phyloP scores from a whole-genome alignment of 148 eudicot species.

The Rhododendron ferrugineum region DNA sequence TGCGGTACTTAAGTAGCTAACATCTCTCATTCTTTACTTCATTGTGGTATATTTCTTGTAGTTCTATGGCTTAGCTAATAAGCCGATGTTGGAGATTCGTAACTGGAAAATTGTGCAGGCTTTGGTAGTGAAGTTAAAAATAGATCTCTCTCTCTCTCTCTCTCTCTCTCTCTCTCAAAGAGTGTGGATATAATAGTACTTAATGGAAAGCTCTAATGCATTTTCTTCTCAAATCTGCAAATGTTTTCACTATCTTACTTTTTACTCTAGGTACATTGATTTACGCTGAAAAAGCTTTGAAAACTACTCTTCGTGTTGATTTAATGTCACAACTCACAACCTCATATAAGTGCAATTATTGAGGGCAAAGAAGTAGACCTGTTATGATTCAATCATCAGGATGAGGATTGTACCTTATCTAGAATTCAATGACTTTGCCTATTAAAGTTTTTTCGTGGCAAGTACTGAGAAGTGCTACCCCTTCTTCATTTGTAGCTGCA shows the following conservation, averaged over 20 bases:
- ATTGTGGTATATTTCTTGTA: background rate
- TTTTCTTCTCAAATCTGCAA: background rate
- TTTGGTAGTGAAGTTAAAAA: background rate
- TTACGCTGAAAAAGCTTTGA: background rate
- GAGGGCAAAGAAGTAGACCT: background rate
- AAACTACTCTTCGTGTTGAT: background rate
- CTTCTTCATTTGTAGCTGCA: constrained; percentile 54
- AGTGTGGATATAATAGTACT: background rate
- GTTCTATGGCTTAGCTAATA: background rate
- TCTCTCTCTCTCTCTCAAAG: background rate
- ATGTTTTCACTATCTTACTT: background rate
- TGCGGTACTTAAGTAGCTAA: background rate
- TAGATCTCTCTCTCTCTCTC: background rate
- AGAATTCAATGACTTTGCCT: background rate
- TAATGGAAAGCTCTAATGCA: background rate
- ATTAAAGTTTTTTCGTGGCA: background rate
- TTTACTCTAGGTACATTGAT: background rate
- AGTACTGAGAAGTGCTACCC: background rate
- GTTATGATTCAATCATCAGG: background rate
- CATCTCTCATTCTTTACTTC: background rate
- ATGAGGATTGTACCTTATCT: background rate
- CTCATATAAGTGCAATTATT: background rate
- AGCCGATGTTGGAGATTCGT: background rate
- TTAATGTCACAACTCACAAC: background rate
- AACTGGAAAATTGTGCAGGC: background rate